Evolutionary conservation across 306 rosid genomes (phyloP).

Genomic region (Prunus mongolica): DNA sequence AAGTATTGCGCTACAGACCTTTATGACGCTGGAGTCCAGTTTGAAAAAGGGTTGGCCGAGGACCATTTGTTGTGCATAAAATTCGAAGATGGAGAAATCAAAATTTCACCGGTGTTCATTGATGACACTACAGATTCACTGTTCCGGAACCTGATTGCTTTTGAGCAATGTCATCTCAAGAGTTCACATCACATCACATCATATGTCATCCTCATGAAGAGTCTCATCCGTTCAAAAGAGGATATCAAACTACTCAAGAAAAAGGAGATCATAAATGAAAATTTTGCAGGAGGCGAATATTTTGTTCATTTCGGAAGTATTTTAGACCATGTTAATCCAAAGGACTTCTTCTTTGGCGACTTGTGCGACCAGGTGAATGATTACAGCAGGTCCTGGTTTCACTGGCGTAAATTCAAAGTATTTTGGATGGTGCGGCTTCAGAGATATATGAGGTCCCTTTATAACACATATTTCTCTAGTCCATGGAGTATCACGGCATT

Average conservation of each 20-base stretch:
- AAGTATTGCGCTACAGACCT: too few species aligned
- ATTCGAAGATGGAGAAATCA: background rate
- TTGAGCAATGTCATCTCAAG: background rate
- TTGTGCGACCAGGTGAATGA: background rate
- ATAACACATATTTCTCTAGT: background rate
- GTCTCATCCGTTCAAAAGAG: conserved; percentile 17
- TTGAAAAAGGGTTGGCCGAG: background rate
- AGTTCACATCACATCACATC: background rate
- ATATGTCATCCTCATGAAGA: background rate
- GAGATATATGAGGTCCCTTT: background rate
- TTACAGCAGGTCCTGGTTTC: too few species aligned
- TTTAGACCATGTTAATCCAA: conserved; percentile 15
- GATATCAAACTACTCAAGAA: conserved; percentile 11
- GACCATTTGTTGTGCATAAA: background rate
- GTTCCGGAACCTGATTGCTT: background rate
- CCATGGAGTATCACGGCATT: background rate
- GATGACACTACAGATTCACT: background rate
- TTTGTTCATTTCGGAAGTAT: conserved; percentile 4
- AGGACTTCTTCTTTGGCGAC: conserved; percentile 4
- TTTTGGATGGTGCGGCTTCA: background rate
- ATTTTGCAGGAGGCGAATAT: conserved; percentile 1
- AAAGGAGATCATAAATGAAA: too few species aligned
- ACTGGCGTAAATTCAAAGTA: too few species aligned
- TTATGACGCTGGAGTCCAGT: background rate
- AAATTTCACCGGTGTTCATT: background rate